A percentile compares a stretch with the other conserved stretches of the same genome.
Evolutionary conservation across 371 early-diverging fungal species (phyloP).

Genomic region (Mortierella sp.): DNA sequence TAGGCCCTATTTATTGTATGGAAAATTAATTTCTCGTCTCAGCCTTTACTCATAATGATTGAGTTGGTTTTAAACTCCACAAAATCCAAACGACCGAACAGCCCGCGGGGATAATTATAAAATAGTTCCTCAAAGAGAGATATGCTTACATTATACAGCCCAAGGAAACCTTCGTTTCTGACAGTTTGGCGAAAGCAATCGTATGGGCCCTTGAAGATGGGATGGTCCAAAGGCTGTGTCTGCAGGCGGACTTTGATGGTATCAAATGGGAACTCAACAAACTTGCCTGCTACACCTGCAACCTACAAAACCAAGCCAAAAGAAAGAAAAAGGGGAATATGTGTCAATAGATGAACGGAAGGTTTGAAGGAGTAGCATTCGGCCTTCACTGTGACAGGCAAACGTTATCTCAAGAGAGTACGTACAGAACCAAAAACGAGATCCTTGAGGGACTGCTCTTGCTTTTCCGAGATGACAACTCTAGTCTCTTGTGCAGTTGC

Average conservation of each 20-base stretch:
- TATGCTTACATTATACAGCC: constrained; percentile 80
- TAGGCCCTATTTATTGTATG: constrained; percentile 77
- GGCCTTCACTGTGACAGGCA: background rate
- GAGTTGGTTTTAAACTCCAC: background rate
- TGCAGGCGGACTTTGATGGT: constrained; percentile 97
- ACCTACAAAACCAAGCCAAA: constrained; percentile 57
- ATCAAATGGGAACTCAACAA: constrained; percentile 97
- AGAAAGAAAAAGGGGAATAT: background rate
- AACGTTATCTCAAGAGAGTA: background rate
- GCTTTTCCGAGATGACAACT: constrained; percentile 53
- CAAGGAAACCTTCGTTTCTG: constrained; percentile 79
- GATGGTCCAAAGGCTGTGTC: constrained; percentile 79
- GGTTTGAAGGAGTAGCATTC: background rate
- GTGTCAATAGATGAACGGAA: background rate
- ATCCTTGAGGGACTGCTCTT: constrained; percentile 56
- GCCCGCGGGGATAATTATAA: background rate
- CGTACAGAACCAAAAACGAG: constrained; percentile 59
- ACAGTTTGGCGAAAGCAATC: constrained; percentile 85
- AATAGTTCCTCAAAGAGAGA: background rate
- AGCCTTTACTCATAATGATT: constrained; percentile 9
- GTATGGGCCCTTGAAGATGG: constrained; percentile 83
- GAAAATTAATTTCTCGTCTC: constrained; percentile 21
- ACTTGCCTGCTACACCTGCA: constrained; percentile 92
- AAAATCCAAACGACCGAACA: background rate
- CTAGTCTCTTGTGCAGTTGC: constrained; percentile 48